phyloP scores from a whole-genome alignment of 257 asterid species.

The Fraxinus excelsior region DNA sequence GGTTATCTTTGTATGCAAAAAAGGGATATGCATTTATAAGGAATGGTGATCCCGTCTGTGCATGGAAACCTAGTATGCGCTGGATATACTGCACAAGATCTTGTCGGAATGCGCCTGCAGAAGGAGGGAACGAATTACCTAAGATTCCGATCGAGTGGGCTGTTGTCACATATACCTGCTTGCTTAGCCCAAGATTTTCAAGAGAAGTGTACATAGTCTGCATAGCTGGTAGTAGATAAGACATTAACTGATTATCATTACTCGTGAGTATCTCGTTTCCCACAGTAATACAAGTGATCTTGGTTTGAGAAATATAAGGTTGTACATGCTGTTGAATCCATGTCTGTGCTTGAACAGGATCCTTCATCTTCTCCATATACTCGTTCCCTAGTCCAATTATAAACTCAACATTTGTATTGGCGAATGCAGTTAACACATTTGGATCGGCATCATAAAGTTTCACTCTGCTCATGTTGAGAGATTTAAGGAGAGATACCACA shows the following conservation, averaged over 20 bases:
- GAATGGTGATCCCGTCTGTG: conserved; percentile 66
- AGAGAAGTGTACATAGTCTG: conserved; percentile 56
- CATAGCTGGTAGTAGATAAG: conserved; percentile 85
- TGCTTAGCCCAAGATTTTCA: conserved; percentile 56
- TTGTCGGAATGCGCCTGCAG: conserved; percentile 63
- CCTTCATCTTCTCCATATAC: conserved; percentile 60
- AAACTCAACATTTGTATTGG: conserved; percentile 71
- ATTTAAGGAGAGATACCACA: conserved; percentile 61
- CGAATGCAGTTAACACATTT: conserved; percentile 63
- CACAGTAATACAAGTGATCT: conserved; percentile 69
- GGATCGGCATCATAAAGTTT: conserved; percentile 94
- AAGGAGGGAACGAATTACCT: conserved; percentile 79
- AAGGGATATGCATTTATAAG: conserved; percentile 88
- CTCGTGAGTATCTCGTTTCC: conserved; percentile 89
- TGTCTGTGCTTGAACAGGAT: conserved; percentile 68
- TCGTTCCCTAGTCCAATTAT: conserved; percentile 81
- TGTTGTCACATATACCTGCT: conserved; percentile 63
- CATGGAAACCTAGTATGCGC: conserved; percentile 63
- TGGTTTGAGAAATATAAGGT: conserved; percentile 66
- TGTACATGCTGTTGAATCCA: conserved; percentile 80
- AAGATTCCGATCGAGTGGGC: conserved; percentile 76
- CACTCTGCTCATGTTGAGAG: conserved; percentile 75
- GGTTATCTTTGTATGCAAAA: too few relatives aligned
- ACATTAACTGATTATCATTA: conserved; percentile 53
- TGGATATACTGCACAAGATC: conserved; percentile 62